These are phyloP conservation scores for Alternaria solani DNA, from an alignment of 2,329 filamentous ascomycete species.

Conservation along the genomic window DNA sequence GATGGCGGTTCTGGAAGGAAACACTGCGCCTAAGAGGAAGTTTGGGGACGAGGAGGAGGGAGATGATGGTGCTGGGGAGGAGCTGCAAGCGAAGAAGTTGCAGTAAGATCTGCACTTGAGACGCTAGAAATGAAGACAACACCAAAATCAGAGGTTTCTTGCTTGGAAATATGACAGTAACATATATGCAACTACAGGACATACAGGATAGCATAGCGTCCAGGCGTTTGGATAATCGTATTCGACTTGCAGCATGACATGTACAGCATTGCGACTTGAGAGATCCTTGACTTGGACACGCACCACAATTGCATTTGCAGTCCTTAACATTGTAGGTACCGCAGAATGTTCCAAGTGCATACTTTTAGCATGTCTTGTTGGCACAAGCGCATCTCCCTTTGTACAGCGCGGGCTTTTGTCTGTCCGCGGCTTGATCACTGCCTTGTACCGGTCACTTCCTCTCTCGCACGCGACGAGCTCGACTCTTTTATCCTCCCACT, in stretches of 20 bases:
- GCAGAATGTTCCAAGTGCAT: too few species aligned
- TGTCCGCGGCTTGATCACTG: not conserved
- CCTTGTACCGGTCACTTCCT: not conserved
- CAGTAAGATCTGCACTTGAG: not conserved
- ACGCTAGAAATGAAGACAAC: too few species aligned
- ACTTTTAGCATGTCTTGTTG: too few species aligned
- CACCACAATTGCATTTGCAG: too few species aligned
- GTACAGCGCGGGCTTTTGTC: too few species aligned
- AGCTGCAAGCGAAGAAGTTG: slow-evolving; percentile 11
- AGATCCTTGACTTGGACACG: not conserved
- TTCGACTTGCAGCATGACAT: not conserved
- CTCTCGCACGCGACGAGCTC: not conserved
- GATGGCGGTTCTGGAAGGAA: slow-evolving; percentile 16
- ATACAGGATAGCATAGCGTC: slow-evolving; percentile 4
- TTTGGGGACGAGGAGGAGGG: slow-evolving; percentile 9
- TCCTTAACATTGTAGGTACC: too few species aligned
- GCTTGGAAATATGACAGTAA: not conserved
- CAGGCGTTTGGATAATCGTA: not conserved
- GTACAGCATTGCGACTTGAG: not conserved
- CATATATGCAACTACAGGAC: too few species aligned
- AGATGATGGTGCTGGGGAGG: not conserved
- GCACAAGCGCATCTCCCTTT: too few species aligned
- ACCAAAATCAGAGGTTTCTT: not conserved
- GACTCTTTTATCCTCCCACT: not conserved
- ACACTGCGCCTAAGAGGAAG: slow-evolving; percentile 36